Evolutionary conservation across 2,329 filamentous ascomycete genomes (phyloP).

Genomic region (Fusarium sp.): DNA sequence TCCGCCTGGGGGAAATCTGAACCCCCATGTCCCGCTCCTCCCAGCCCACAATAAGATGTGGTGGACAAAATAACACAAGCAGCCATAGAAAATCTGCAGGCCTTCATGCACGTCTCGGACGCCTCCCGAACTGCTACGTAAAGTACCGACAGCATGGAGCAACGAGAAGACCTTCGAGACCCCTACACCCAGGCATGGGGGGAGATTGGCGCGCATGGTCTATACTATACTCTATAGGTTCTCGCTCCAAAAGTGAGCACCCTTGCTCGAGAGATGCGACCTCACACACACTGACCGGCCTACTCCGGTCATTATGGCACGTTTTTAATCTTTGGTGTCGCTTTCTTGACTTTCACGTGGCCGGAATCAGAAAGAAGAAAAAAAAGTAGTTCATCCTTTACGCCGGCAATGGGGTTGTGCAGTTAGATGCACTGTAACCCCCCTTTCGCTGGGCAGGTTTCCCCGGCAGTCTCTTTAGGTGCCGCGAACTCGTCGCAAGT

Average conservation of each 20-base stretch:
- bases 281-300: constrained; percentile 16
- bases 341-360: not conserved
- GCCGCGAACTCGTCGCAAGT: not conserved
- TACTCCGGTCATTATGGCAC: constrained; percentile 32
- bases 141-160: constrained; percentile 15
- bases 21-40: not conserved
- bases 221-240: not conserved
- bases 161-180: not conserved
- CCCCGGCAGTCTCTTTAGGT: not conserved
- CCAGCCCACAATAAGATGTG: not conserved
- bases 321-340: constrained; percentile 9
- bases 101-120: constrained; percentile 33
- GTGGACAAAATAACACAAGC: constrained; percentile 1
- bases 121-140: constrained; percentile 36
- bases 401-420: not conserved
- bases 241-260: not conserved
- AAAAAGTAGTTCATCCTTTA: constrained; percentile 1
- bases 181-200: not conserved
- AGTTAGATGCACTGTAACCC: not conserved
- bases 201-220: not conserved
- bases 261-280: constrained; percentile 3
- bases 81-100: not conserved
- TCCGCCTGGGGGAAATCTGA: not conserved
- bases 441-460: not conserved
- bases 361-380: not conserved